Evolutionary conservation across 345 rosid species (phyloP).

Genomic region (Eutrema heterophyllum): DNA sequence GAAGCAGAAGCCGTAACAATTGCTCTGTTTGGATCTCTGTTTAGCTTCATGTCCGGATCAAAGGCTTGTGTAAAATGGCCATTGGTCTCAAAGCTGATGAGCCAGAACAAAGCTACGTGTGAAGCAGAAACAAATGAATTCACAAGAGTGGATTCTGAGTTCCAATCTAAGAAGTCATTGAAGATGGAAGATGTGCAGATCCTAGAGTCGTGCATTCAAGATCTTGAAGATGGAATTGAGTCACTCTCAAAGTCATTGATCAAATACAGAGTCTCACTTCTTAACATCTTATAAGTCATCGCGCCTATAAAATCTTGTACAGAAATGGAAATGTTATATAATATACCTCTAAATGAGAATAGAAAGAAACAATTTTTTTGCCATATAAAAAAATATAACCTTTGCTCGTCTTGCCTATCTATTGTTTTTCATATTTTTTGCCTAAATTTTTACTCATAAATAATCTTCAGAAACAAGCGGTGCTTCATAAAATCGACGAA

Average conservation of each 20-base stretch:
- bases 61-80: conserved; percentile 28
- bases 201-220: conserved; percentile 37
- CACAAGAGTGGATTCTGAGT: conserved; percentile 21
- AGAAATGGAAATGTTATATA: background rate
- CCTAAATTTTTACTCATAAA: background rate
- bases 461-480: background rate
- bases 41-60: conserved; percentile 35
- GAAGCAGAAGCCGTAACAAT: conserved; percentile 34
- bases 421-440: too few species aligned
- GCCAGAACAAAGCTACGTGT: conserved; percentile 18
- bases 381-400: background rate
- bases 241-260: conserved; percentile 36
- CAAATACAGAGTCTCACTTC: conserved; percentile 38
- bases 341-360: background rate
- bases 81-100: conserved; percentile 31
- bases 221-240: conserved; percentile 44
- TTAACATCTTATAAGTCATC: conserved; percentile 29
- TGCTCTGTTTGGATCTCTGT: conserved; percentile 32
- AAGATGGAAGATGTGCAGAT: conserved; percentile 22
- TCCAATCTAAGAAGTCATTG: conserved; percentile 16
- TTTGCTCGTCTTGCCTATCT: background rate
- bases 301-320: conserved; percentile 7
- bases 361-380: background rate
- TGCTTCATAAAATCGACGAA: background rate
- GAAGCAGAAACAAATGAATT: conserved; percentile 37